phyloP scores from a whole-genome alignment of 768 basidiomycete genomes.

The Tephrocybe sp. region DNA sequence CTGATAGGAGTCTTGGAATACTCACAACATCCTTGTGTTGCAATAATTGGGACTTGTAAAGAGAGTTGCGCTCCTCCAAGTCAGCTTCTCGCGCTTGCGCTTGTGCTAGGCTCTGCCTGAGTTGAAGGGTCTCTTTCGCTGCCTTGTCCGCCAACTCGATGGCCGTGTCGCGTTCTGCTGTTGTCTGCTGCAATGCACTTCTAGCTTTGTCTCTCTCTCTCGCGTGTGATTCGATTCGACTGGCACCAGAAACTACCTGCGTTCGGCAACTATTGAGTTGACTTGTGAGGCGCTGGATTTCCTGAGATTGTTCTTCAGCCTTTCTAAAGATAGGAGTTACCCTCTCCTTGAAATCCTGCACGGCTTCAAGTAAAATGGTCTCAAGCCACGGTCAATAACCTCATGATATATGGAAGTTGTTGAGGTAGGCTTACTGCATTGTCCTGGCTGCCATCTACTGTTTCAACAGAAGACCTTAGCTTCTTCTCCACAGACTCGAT shows the following conservation, averaged over 20 bases:
- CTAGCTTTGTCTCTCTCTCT: conserved; percentile 21
- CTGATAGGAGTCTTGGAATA: not conserved
- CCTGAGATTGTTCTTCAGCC: conserved; percentile 25
- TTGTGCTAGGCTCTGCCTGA: conserved; percentile 14
- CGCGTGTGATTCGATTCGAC: conserved; percentile 11
- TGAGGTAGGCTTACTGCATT: conserved; percentile 25
- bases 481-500: conserved; percentile 34
- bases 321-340: conserved; percentile 36
- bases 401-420: not conserved
- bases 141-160: conserved; percentile 25
- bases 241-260: conserved; percentile 5
- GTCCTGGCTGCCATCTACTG: conserved; percentile 20
- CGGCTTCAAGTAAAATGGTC: conserved; percentile 30
- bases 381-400: conserved; percentile 10
- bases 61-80: conserved; percentile 25
- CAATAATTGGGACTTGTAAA: conserved; percentile 29
- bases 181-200: conserved; percentile 12
- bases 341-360: conserved; percentile 38
- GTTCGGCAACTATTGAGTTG: conserved; percentile 13
- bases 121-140: conserved; percentile 20
- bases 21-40: conserved; percentile 7
- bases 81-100: conserved; percentile 20
- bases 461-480: conserved; percentile 26
- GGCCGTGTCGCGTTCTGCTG: conserved; percentile 25
- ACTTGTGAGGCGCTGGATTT: conserved; percentile 22